phyloP scores from a whole-genome alignment of 2,329 filamentous ascomycete species.

The Lasiodiplodia sp. region DNA sequence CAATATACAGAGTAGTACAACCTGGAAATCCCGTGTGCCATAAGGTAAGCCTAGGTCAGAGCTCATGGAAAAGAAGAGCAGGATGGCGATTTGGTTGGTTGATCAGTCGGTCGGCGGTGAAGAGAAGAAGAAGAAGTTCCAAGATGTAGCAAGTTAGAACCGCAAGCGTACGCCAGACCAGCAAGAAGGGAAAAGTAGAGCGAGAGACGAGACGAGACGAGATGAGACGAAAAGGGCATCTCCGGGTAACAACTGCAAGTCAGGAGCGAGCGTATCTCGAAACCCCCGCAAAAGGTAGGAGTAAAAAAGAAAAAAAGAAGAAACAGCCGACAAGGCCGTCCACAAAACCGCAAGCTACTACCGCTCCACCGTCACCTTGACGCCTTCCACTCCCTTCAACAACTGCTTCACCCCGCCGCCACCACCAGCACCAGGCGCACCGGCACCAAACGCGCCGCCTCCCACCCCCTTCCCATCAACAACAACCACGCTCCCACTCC shows the following conservation, averaged over 20 bases:
- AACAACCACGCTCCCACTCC: neutral
- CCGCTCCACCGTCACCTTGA: constrained; percentile 34
- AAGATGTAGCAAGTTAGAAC: neutral
- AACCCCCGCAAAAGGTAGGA: neutral
- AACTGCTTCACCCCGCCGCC: constrained; percentile 25
- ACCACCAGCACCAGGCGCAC: neutral
- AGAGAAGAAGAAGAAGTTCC: neutral
- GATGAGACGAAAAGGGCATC: neutral
- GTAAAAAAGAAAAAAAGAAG: neutral
- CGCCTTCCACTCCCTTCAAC: constrained; percentile 35
- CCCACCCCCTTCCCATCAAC: neutral
- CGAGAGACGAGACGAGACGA: neutral
- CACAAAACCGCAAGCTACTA: constrained; percentile 15
- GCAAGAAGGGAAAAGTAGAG: neutral
- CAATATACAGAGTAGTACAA: constrained; percentile 2
- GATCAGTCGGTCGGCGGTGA: neutral
- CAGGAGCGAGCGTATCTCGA: neutral
- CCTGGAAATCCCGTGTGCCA: neutral
- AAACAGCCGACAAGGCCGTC: neutral
- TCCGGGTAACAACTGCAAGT: neutral
- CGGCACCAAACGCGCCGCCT: neutral
- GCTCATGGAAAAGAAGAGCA: neutral
- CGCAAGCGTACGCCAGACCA: neutral
- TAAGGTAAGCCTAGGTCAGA: neutral
- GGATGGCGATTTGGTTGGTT: neutral